Conservation (phyloP, 2,329 filamentous ascomycete genomes). For the Calycina herbarum region DNA sequence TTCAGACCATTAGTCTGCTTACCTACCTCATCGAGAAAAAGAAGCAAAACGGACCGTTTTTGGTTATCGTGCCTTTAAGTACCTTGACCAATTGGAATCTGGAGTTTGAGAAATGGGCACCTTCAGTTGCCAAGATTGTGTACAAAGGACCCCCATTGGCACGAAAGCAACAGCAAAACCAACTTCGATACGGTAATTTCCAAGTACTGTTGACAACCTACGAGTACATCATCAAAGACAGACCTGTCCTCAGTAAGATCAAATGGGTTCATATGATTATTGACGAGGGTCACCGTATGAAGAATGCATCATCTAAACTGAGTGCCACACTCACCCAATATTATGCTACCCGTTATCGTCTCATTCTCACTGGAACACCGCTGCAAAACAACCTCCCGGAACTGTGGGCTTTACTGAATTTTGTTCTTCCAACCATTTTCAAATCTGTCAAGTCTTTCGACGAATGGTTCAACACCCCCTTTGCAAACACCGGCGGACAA, state of each 20-base stretch:
- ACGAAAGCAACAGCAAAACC: constrained; percentile 87
- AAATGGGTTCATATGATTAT: constrained; percentile 99
- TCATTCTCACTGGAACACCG: constrained; percentile 96
- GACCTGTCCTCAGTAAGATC: constrained; percentile 92
- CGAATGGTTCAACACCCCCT: constrained; percentile 99
- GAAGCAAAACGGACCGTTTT: constrained; percentile 84
- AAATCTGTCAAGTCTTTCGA: constrained; percentile 99
- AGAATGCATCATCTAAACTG: constrained; percentile 95
- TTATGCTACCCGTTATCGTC: constrained; percentile 90
- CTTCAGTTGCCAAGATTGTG: constrained; percentile 79
- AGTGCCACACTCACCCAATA: constrained; percentile 93
- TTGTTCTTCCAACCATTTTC: constrained; percentile 97
- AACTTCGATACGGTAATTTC: constrained; percentile 92
- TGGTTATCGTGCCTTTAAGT: constrained; percentile 95
- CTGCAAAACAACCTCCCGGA: constrained; percentile 96
- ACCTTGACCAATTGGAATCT: constrained; percentile 98
- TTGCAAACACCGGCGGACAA: constrained; percentile 95
- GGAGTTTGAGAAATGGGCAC: constrained; percentile 99
- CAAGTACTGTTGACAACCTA: constrained; percentile 97
- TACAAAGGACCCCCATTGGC: constrained; percentile 93
- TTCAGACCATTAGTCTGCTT: constrained; percentile 96
- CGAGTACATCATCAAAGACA: constrained; percentile 99
- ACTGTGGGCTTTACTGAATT: constrained; percentile 97
- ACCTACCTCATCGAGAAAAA: constrained; percentile 98
- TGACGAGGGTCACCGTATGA: constrained; percentile 99